Base-by-base conservation (phyloP, 345 rosid species). In the Carallia pectinifolia region DNA sequence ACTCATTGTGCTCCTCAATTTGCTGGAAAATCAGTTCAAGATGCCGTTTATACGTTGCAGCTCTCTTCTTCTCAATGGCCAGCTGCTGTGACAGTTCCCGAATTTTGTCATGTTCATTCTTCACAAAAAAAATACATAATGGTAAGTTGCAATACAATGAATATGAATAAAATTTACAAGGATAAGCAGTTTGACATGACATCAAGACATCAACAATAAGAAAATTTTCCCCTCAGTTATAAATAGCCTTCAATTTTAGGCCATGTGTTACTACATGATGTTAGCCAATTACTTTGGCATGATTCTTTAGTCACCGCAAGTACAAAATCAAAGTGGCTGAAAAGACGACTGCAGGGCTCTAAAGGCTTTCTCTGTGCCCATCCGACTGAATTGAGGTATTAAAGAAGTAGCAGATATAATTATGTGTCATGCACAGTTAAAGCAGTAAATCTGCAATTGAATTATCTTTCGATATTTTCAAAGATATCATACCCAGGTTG, bases 71-170 rank as follows among this genome's bases (percentile, higher is more conserved):
- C 89, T 96, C 99, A 1, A 82, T 73, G 6, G 92, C 90, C 76
- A 96, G 83, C 88, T 96, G 99, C 77, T 92, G 97, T 13, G 97
- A 82, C 68, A 96, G 82, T 63, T 96, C 99, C 80, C 94, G 86
- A 55, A 96, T 89, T 67, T 89, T 96, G 58, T 88, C 89, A 5
- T 92, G 98, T 70, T 92, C 99, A n/a, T 90, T 90, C 99, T 96
- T 85, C 72, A 59, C 47, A 59, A 6, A 62, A 1, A 13, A 18
- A 2, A 53, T 23, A 23, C 30, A 33, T 19, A 18, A 63, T 58
- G 31, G 7, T 66, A 19, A 59, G 64, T 67, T 54, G 13, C 29
- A 19, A 58, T 38, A 44, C 29, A 59, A 33, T 54, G 23, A 33
- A 13, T 12, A 56, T 1, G 40, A 31, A 40, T n/a, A 65, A 65